phyloP scores from a whole-genome alignment of 331 rosid species.

The Telfairia occidentalis region DNA sequence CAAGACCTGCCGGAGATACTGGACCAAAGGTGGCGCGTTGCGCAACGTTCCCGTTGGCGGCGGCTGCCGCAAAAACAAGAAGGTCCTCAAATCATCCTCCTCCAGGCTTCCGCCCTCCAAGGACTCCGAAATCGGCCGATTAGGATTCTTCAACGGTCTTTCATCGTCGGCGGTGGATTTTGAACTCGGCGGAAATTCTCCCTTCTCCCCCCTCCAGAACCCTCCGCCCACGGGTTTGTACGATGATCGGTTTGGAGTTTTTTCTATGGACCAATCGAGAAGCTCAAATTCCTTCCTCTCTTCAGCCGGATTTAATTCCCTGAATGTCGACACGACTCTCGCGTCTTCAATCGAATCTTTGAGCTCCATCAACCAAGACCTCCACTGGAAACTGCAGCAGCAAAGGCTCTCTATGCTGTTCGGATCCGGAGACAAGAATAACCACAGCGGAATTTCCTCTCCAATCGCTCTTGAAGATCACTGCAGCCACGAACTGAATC shows the following conservation, averaged over 20 bases:
- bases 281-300: conserved; percentile 1
- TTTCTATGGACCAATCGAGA: conserved; percentile 30
- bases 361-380: conserved; percentile 91
- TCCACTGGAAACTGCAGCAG: conserved; percentile 94
- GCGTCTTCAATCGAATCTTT: conserved; percentile 83
- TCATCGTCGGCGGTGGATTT: conserved; percentile 65
- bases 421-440: conserved; percentile 30
- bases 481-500: conserved; percentile 34
- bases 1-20: conserved; percentile 87
- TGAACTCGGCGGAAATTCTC: conserved; percentile 35
- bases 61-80: conserved; percentile 86
- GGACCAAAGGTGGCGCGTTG: conserved; percentile 97
- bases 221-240: conserved; percentile 18
- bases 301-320: conserved; percentile 13
- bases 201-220: conserved; percentile 38
- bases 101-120: conserved; percentile 33
- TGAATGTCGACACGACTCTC: conserved; percentile 37
- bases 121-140: conserved; percentile 28
- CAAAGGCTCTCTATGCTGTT: conserved; percentile 65
- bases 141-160: conserved; percentile 55
- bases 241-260: conserved; percentile 28
- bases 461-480: not conserved
- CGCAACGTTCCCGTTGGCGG: conserved; percentile 95
- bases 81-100: conserved; percentile 32
- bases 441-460: conserved; percentile 21